Evolutionary conservation across 1,284 basidiomycete species (phyloP), one percentile per base, ranked within the genome.

Genomic region (Cystobasidium slooffiae): DNA sequence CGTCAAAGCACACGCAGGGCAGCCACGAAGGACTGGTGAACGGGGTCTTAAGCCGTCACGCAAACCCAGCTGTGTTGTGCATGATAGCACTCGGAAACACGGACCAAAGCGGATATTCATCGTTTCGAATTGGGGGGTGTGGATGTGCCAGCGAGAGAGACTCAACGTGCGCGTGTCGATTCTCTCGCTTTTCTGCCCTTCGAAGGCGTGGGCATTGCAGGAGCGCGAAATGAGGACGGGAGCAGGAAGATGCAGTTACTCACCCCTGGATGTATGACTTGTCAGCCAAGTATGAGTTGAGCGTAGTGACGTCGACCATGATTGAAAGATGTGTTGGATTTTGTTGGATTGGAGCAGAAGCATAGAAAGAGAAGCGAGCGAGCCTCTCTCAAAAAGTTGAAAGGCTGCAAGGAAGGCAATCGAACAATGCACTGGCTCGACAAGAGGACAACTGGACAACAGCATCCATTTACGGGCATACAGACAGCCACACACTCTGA

Each of bases 51-150:
- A 92, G 86, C 91, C 93, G 90, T 91, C 64, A 64, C 63, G 58
- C 31, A 49, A 69, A 74, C 76, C 68, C 72, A 74, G 55, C 52
- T 47, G 53, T 73, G 59, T 51, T 66, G 56, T 66, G 62, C 20
- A 20, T 55, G 51, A 72, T 75, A 62, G 88, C 90, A 80, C 92
- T 96, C 91, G 89, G 93, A 93, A 95, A 95, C 93, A 94, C 93
- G 93, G 93, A 95, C 92, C 93, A 94, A 92, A 93, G 91, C 90
- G 82, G 84, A 83, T 82, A 82, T 85, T 93, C 92, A 94, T 94
- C 92, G 87, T 82, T 79, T 79, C 58, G 44, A 64, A 14, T 37
- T 39, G 37, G 22, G 78, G 52, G 59, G 24, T 68, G 80, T 64
- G 75, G 77, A 72, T 65, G 63, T 63, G 70, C 66, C 56, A 64